phyloP scores from a whole-genome alignment of 1,139 yeast genomes.

The Blastobotrys indianensis region DNA sequence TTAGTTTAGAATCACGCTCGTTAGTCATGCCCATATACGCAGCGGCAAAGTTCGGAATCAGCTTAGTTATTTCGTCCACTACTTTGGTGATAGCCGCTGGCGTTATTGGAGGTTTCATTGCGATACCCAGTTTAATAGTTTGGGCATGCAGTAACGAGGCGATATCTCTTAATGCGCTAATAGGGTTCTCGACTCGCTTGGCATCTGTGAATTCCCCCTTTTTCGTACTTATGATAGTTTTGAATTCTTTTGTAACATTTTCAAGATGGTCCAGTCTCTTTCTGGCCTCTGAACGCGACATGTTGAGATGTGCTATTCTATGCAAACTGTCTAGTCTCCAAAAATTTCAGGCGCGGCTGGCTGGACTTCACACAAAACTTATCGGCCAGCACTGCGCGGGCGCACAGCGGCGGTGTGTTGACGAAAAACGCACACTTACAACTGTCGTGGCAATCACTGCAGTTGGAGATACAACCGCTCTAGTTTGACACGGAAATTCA shows the following conservation, averaged over 20 bases:
- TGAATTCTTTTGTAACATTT: not conserved
- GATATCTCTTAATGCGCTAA: slow-evolving; percentile 54
- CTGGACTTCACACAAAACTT: too few relatives aligned
- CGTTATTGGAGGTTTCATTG: slow-evolving; percentile 57
- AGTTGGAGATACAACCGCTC: too few relatives aligned
- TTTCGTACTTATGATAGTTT: slow-evolving; percentile 2
- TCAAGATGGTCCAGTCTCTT: slow-evolving; percentile 1
- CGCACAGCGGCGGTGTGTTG: too few relatives aligned
- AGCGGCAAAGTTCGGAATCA: slow-evolving; percentile 20
- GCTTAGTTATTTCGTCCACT: slow-evolving; percentile 44
- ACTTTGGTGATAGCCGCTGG: slow-evolving; percentile 50
- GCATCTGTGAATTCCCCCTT: not conserved
- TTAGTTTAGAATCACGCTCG: slow-evolving; percentile 14
- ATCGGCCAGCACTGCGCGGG: too few relatives aligned
- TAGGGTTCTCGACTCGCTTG: slow-evolving; percentile 18
- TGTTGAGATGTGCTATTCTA: not conserved
- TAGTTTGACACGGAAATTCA: too few relatives aligned
- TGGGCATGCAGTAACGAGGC: slow-evolving; percentile 64
- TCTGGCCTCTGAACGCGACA: slow-evolving; percentile 4
- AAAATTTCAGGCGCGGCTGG: too few relatives aligned
- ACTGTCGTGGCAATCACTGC: too few relatives aligned
- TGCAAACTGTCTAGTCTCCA: too few relatives aligned
- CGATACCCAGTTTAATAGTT: slow-evolving; percentile 70
- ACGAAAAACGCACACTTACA: too few relatives aligned
- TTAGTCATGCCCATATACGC: slow-evolving; percentile 15